Percentiles rank a stretch among this genome's conserved stretches.
These are phyloP conservation scores for Sporothrix brunneoviolacea DNA, from an alignment of 2,329 filamentous ascomycete genomes.

Conservation along the genomic window DNA sequence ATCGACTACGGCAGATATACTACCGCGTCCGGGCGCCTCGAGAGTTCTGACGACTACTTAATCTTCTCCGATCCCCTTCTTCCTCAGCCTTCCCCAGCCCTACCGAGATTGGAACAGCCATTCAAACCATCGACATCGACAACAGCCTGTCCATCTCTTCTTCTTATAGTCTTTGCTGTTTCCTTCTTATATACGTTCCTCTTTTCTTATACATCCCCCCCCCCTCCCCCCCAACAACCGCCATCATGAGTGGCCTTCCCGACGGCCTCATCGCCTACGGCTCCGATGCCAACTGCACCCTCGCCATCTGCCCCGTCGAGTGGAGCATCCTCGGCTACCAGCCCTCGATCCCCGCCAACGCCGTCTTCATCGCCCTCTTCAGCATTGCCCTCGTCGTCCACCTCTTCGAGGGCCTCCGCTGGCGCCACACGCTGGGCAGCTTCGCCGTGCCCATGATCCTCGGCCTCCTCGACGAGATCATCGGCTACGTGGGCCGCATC, in stretches of 20 bases:
- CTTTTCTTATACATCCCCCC: not conserved
- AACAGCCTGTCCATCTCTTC: not conserved
- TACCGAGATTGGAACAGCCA: not conserved
- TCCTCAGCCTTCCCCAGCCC: not conserved
- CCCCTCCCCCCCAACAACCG: not conserved
- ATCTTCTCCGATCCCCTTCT: not conserved
- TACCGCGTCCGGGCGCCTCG: too few species aligned
- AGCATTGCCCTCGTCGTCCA: constrained; percentile 43
- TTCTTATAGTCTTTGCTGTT: not conserved
- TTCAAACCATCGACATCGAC: not conserved
- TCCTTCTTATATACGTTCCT: too few species aligned
- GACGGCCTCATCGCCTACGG: constrained; percentile 31
- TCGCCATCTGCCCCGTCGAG: constrained; percentile 39
- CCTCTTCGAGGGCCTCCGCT: constrained; percentile 37
- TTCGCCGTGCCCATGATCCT: constrained; percentile 47
- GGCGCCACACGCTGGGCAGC: constrained; percentile 35
- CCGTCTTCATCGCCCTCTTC: constrained; percentile 36
- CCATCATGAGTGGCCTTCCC: constrained; percentile 9
- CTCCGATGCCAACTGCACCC: constrained; percentile 42
- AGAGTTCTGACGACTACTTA: too few species aligned
- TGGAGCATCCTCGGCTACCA: constrained; percentile 41
- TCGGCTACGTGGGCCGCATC: constrained; percentile 58
- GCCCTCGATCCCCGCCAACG: constrained; percentile 37
- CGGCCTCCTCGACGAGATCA: constrained; percentile 50
- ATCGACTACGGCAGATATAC: too few species aligned